Conservation (phyloP, 805 yeast genomes). For the Clavispora vitiphila region DNA sequence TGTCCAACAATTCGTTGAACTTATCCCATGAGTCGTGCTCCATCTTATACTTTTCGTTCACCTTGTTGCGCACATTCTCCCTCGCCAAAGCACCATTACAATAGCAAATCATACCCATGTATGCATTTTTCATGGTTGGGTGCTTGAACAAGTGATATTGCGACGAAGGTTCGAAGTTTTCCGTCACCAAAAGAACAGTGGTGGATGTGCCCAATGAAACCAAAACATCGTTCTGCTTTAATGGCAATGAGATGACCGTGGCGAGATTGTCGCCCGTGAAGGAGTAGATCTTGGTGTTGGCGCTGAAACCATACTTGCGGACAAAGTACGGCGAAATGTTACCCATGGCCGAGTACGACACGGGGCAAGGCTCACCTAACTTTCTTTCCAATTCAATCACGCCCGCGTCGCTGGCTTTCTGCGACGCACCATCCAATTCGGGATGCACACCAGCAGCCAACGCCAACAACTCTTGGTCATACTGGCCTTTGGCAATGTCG, state of each 20-base stretch:
- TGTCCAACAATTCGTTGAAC: constrained; percentile 52
- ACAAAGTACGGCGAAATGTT: constrained; percentile 55
- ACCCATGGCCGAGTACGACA: constrained; percentile 49
- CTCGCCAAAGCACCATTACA: constrained; percentile 88
- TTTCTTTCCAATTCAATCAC: constrained; percentile 42
- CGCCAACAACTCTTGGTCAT: constrained; percentile 52
- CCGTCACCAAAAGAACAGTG: constrained; percentile 77
- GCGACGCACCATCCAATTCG: constrained; percentile 31
- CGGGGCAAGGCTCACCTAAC: constrained; percentile 50
- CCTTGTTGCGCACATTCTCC: constrained; percentile 62
- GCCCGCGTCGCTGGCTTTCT: constrained; percentile 20
- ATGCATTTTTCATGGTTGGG: constrained; percentile 70
- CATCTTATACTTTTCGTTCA: constrained; percentile 43
- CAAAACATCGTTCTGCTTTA: constrained; percentile 68
- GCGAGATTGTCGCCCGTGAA: constrained; percentile 93
- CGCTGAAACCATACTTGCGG: constrained; percentile 56
- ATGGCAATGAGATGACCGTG: constrained; percentile 77
- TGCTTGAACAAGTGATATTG: constrained; percentile 83
- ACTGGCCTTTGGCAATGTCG: constrained; percentile 55
- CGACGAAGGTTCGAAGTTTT: constrained; percentile 69
- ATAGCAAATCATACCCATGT: constrained; percentile 94
- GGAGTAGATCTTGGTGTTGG: constrained; percentile 58
- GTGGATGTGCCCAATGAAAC: constrained; percentile 91
- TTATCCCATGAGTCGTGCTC: constrained; percentile 49
- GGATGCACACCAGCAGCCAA: constrained; percentile 50